Evolutionary conservation across 1,284 basidiomycete species (phyloP), one percentile per base, ranked within the genome.

Genomic region (Boletellus dicymbophilus): DNA sequence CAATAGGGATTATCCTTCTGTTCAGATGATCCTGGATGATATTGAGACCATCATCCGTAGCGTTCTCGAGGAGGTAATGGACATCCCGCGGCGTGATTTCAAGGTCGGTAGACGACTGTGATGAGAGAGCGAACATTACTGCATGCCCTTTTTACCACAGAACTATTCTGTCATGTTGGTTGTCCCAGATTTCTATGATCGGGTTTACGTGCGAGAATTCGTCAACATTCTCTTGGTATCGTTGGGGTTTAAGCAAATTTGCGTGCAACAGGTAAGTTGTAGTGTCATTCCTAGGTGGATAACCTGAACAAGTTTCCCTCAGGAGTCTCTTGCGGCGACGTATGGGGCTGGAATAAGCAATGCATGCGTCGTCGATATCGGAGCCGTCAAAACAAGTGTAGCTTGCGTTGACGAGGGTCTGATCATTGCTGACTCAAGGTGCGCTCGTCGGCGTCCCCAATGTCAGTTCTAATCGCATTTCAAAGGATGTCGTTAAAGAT

Each of bases 321-420:
- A 96, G 90, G 95, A 97, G 77, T 89, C 92, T 2, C 77, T 97
- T 26, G 93, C 93, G 43, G 93, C 97, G 6, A 93, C 94, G 2
- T 98, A 97, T 66, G 94, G 95, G 18, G 94, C 96, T 3, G 97
- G 97, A 12, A 87, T 98, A 50, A 93, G 92, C 0, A 90, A 85
- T 56, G 95, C 95, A 12, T 98, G 96, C 64, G 92, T 99, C 4
- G 91, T 99, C 30, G 94, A 99, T 65, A 85, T 99, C 48, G 97
- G 97, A 11, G 89, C 95, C 7, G 81, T 80, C 22, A 84, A 80
- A 54, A 95, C 91, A 3, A 92, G 84, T 56, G 84, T 99, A 45
- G 86, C 95, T 0, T 98, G 96, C 63, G 90, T 99, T 8, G 97
- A 99, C 57, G 97, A 99, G 63, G 97, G 97, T 1, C 69, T 96